phyloP scores from a whole-genome alignment of 1,284 basidiomycete species.

The Grifola frondosa region DNA sequence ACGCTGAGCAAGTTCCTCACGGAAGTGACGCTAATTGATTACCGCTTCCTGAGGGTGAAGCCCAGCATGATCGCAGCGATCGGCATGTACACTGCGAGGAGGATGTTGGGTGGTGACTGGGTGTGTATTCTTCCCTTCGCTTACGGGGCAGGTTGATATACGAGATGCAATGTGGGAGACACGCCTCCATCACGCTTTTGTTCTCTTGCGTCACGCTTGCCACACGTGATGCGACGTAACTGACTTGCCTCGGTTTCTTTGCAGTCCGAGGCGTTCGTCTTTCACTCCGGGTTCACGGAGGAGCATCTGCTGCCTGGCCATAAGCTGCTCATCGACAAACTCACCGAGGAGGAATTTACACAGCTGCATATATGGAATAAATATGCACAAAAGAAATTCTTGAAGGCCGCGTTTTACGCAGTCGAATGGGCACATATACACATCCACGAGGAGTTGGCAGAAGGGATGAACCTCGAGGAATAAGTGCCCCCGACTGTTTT shows the following conservation, averaged over 20 bases:
- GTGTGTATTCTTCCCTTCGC: slow-evolving; percentile 52
- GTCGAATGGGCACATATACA: slow-evolving; percentile 61
- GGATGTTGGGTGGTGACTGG: slow-evolving; percentile 93
- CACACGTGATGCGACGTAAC: slow-evolving; percentile 51
- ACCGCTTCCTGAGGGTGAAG: slow-evolving; percentile 92
- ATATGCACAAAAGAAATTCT: slow-evolving; percentile 96
- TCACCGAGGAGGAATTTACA: slow-evolving; percentile 80
- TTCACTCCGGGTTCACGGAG: slow-evolving; percentile 92
- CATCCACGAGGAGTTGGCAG: slow-evolving; percentile 32
- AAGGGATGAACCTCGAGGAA: slow-evolving; percentile 50
- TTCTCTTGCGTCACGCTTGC: slow-evolving; percentile 13
- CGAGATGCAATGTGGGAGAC: slow-evolving; percentile 23
- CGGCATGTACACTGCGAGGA: slow-evolving; percentile 94
- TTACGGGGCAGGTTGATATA: slow-evolving; percentile 17
- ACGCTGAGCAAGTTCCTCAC: slow-evolving; percentile 98
- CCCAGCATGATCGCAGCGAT: slow-evolving; percentile 96
- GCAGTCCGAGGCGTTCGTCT: slow-evolving; percentile 90
- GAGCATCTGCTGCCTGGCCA: slow-evolving; percentile 86
- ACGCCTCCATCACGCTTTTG: slow-evolving; percentile 24
- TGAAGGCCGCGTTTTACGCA: slow-evolving; percentile 80
- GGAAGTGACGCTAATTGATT: slow-evolving; percentile 92
- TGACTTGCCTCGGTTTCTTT: slow-evolving; percentile 30
- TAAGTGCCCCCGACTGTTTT: slow-evolving; percentile 12
- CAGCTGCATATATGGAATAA: slow-evolving; percentile 93
- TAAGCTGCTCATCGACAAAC: slow-evolving; percentile 80